Base-by-base conservation (phyloP, 768 basidiomycete species). In the Termitomyces sp. region DNA sequence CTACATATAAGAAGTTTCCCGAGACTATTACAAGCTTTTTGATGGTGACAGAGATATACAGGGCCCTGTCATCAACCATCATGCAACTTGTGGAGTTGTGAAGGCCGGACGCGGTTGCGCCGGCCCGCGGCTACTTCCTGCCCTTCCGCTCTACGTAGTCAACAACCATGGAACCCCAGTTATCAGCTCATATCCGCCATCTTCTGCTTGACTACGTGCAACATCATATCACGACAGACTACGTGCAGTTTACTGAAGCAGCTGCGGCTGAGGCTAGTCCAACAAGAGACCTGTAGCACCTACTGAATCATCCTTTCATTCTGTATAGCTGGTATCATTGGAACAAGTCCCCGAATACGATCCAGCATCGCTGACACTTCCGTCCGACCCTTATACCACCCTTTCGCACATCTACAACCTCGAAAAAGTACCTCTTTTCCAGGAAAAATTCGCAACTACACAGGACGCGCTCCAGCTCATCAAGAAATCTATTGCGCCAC, bases 141-240 rank as follows among this genome's bases (percentile, higher is more conserved):
- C 41, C 9, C 2, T 9, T 6, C 5, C 9, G 23, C 23, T 23
- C 23, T 23, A 23, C n/a, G 23, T 14, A 35, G 19, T 15, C 40
- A 19, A 56, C 40, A 19, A 56, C 53, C 55, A 50, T 63, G n/a
- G 68, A 72, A 51, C 63, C 62, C 28, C 43, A 57, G 48, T 58
- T 76, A 35, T 66, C 67, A 23, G 66, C 63, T 35, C 85, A 86
- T 63, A 80, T 88, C 55, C 80, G 75, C 41, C 68, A 75, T 37
- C 66, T 85, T 30, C 73, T 88, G 30, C 69, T 80, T 30, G 72
- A 78, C 42, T 89, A 88, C 62, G 77, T 72, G 7, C 73, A 73
- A 37, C 68, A 65, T 17, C 79, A 89, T 66, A 67, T 85, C 33
- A 79, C 83, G 0, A 78, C 70, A 53, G 75, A 86, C 64, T 78